Evolutionary conservation across 441 rosid species (phyloP).

Genomic region (Jatropha multifida): DNA sequence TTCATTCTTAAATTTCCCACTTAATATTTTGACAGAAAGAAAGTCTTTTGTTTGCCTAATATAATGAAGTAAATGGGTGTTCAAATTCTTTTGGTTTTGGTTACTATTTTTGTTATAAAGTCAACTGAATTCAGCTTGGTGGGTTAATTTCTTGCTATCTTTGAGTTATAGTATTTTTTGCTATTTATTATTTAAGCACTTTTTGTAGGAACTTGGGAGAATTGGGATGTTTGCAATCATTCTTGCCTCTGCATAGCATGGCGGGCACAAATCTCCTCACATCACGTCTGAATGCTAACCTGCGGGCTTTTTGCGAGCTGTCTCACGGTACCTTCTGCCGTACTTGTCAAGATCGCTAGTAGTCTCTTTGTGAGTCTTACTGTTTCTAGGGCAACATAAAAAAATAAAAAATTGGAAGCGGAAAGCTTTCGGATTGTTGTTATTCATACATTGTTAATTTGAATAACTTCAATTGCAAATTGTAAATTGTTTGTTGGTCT

Average conservation of each 20-base stretch:
- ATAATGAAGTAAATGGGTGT: not conserved
- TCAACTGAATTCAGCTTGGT: not conserved
- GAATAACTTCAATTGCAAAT: slow-evolving; percentile 24
- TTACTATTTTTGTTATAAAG: not conserved
- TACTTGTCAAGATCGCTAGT: slow-evolving; percentile 97
- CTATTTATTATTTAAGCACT: not conserved
- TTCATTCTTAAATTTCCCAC: not conserved
- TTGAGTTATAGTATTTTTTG: not conserved
- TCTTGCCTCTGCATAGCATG: slow-evolving; percentile 61
- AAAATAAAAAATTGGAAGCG: slow-evolving; percentile 18
- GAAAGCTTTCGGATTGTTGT: slow-evolving; percentile 23
- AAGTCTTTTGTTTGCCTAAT: not conserved
- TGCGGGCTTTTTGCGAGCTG: slow-evolving; percentile 88
- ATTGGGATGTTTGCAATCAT: slow-evolving; percentile 65
- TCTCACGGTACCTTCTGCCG: slow-evolving; percentile 93
- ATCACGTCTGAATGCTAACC: slow-evolving; percentile 60
- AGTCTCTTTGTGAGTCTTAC: slow-evolving; percentile 85
- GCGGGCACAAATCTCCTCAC: slow-evolving; percentile 52
- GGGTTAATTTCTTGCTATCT: not conserved
- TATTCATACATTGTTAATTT: slow-evolving; percentile 18
- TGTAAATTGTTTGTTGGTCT: not conserved
- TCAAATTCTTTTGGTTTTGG: not conserved
- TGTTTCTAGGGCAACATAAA: slow-evolving; percentile 42
- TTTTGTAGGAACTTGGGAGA: slow-evolving; percentile 65
- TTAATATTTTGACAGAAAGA: not conserved